These are phyloP conservation scores for Chloris gayana DNA, from an alignment of 176 grass and related monocot species.

Conservation along the genomic window DNA sequence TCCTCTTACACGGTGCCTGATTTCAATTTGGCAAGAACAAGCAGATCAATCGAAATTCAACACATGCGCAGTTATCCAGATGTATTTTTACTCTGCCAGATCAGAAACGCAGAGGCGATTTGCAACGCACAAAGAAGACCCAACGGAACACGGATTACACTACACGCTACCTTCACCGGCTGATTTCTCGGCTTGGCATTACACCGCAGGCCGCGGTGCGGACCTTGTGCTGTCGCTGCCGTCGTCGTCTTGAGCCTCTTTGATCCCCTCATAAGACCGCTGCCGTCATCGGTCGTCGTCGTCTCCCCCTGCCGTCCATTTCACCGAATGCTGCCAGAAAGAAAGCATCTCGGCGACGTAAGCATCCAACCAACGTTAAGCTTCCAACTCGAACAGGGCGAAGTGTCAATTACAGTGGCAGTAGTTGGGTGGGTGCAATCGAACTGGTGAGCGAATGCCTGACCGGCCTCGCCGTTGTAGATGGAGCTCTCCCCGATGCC, in stretches of 20 bases:
- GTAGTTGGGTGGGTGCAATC: constrained; percentile 32
- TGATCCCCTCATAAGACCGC: constrained; percentile 11
- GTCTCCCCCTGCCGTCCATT: constrained; percentile 40
- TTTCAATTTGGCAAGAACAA: not conserved
- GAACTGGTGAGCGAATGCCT: constrained; percentile 39
- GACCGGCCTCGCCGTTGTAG: constrained; percentile 19
- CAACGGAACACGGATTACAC: not conserved
- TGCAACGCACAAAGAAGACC: not conserved
- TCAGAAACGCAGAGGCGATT: not conserved
- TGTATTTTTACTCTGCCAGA: not conserved
- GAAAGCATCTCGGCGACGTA: not conserved
- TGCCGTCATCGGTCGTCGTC: constrained; percentile 1
- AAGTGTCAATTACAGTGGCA: constrained; percentile 6
- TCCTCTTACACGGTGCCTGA: constrained; percentile 60
- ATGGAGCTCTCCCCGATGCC: constrained; percentile 3
- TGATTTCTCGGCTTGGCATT: constrained; percentile 29
- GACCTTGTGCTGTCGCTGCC: constrained; percentile 17
- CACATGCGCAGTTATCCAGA: not conserved
- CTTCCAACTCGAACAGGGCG: not conserved
- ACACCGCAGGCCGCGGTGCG: constrained; percentile 29
- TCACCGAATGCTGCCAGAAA: constrained; percentile 50
- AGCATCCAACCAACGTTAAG: not conserved
- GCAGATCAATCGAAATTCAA: not conserved
- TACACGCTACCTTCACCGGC: constrained; percentile 39
- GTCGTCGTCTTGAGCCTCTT: constrained; percentile 50